Base-by-base conservation (phyloP, 441 rosid species). In the Pelargonium cotyledonis region DNA sequence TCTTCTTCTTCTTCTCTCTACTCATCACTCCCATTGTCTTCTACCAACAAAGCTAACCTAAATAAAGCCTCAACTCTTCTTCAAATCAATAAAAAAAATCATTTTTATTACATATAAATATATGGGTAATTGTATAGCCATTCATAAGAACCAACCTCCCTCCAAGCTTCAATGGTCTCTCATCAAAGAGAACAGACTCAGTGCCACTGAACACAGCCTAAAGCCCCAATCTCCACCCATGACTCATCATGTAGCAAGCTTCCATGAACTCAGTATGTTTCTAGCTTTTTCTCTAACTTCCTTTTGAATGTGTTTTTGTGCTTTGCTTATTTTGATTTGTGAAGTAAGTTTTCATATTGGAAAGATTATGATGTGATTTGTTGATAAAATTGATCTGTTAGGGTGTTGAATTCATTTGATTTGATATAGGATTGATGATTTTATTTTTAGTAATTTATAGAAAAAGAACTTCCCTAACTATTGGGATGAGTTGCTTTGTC, bases 111-210 rank as follows among this genome's bases (percentile, higher is more conserved):
- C 3, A n/a, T 51, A 5, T 51, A 4, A 6, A n/a, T n/a, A 73
- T 15, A 86, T 81, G 88, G 91, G 86, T 41, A 83, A 72, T 15
- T 84, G 87, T 65, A 63, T 80, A 71, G 51, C 79, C 1, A 72
- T 55, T 67, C 72, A 75, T 8, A 77, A 67, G 64, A 66, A 47
- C 31, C 49, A 70, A 66, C 23, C 82, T 47, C 65, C 73, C 72
- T 35, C 73, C 78, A 73, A 76, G 66, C 63, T 81, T 41, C 61
- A 72, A 12, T 12, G 14, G 67, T 19, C 71, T 49, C 73, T 85
- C n/a, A 47, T 41, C 21, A 49, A 83, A 69, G 75, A 69, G n/a
- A 69, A 58, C 9, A 62, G 29, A 0, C 72, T 47, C 64, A 65
- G 35, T n/a, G 35, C 35, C 35, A 70, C 31, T 68, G 80, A 77